phyloP scores from a whole-genome alignment of 1,139 yeast species.

The Hemisphaericaspora subhashii region DNA sequence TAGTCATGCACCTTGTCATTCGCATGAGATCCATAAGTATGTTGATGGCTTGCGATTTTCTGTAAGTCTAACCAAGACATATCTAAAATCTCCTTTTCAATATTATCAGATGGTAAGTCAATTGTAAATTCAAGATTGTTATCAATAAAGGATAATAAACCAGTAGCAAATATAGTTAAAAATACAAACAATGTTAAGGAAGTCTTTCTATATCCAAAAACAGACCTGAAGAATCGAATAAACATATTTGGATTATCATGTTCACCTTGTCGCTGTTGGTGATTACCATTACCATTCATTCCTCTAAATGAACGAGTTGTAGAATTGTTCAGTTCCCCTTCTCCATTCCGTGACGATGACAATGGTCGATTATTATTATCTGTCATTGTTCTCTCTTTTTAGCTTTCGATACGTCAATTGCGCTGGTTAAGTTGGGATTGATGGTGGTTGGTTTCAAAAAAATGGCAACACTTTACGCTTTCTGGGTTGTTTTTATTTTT shows the following conservation, averaged over 20 bases:
- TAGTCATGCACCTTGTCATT: conserved; percentile 78
- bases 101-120: conserved; percentile 35
- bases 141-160: conserved; percentile 30
- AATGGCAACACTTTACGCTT: too few species aligned
- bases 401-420: too few species aligned
- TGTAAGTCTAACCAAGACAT: conserved; percentile 72
- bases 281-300: not conserved
- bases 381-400: not conserved
- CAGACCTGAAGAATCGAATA: conserved; percentile 29
- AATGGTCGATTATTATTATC: conserved; percentile 1
- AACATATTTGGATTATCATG: conserved; percentile 24
- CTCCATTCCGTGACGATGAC: not conserved
- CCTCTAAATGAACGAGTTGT: not conserved
- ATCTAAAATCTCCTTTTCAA: conserved; percentile 41
- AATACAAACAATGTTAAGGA: conserved; percentile 52
- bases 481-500: too few species aligned
- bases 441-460: too few species aligned
- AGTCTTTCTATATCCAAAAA: conserved; percentile 63
- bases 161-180: conserved; percentile 37
- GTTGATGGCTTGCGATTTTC: conserved; percentile 60
- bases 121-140: conserved; percentile 40
- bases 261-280: conserved; percentile 1
- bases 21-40: conserved; percentile 75
- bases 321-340: too few species aligned
- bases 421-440: too few species aligned